These are phyloP conservation scores for Heliophila coronopifolia DNA, from an alignment of 441 rosid genomes.

Conservation along the genomic window DNA sequence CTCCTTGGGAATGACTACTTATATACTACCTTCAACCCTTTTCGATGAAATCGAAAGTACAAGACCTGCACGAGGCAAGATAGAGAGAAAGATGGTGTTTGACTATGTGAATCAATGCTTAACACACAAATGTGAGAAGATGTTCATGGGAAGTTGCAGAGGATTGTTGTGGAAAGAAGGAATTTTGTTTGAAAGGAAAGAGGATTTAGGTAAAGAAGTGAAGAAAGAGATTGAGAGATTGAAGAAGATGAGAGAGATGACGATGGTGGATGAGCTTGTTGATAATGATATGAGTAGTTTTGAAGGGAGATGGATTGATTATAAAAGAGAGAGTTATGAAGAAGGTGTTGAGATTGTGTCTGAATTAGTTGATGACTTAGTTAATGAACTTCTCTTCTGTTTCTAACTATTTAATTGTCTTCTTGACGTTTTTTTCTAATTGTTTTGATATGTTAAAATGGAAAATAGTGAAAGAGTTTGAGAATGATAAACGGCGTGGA, in stretches of 20 bases:
- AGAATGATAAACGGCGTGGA: background rate
- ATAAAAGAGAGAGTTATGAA: slow-evolving; percentile 52
- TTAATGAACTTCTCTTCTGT: slow-evolving; percentile 39
- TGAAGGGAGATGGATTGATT: slow-evolving; percentile 67
- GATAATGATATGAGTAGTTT: slow-evolving; percentile 63
- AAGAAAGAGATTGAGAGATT: slow-evolving; percentile 40
- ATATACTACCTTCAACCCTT: slow-evolving; percentile 34
- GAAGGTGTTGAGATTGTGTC: slow-evolving; percentile 60
- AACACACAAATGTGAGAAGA: slow-evolving; percentile 30
- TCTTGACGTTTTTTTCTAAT: too few relatives aligned
- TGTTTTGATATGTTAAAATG: too few relatives aligned
- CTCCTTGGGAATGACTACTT: slow-evolving; percentile 29
- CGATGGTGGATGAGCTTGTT: slow-evolving; percentile 81
- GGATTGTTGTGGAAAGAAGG: slow-evolving; percentile 36
- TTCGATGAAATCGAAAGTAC: slow-evolving; percentile 27
- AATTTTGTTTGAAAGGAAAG: slow-evolving; percentile 31
- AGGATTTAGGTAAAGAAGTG: slow-evolving; percentile 53
- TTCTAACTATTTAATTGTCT: background rate
- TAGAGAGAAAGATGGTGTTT: slow-evolving; percentile 44
- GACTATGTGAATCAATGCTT: slow-evolving; percentile 52
- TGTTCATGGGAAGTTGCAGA: slow-evolving; percentile 35
- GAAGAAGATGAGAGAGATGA: slow-evolving; percentile 51
- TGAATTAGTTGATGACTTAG: slow-evolving; percentile 65
- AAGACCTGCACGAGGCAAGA: slow-evolving; percentile 27
- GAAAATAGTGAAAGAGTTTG: too few relatives aligned